Conservation (phyloP, 108 stramenopile genomes). For the Skeletonema potamos region DNA sequence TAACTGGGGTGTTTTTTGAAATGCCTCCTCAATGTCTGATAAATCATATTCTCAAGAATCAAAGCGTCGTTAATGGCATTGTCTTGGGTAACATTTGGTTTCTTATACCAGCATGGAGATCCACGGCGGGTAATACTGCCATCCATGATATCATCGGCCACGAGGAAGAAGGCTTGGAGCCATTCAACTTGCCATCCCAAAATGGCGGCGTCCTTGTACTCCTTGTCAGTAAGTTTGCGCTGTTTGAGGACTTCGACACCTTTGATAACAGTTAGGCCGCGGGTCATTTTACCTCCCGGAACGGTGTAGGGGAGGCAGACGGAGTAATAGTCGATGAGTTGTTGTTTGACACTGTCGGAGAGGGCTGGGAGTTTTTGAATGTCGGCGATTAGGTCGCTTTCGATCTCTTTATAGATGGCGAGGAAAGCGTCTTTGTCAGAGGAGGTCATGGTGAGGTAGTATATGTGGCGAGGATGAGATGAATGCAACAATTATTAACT, state of each 20-base stretch:
- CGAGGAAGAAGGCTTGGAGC: slow-evolving; percentile 97
- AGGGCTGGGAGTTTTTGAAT: slow-evolving; percentile 70
- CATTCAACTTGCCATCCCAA: slow-evolving; percentile 97
- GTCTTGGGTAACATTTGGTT: slow-evolving; percentile 65
- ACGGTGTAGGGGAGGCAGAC: slow-evolving; percentile 92
- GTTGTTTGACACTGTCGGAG: slow-evolving; percentile 42
- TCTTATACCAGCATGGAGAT: slow-evolving; percentile 96
- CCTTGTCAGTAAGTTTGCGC: slow-evolving; percentile 49
- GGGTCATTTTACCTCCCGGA: slow-evolving; percentile 94
- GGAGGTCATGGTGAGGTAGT: slow-evolving; percentile 16
- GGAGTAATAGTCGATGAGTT: slow-evolving; percentile 59
- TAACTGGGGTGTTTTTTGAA: slow-evolving; percentile 83
- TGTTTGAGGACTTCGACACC: slow-evolving; percentile 53
- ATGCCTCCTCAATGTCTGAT: slow-evolving; percentile 80
- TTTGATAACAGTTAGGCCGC: slow-evolving; percentile 85
- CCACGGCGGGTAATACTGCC: slow-evolving; percentile 95
- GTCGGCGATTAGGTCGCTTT: slow-evolving; percentile 55
- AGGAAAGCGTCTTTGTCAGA: slow-evolving; percentile 56
- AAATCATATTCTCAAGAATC: slow-evolving; percentile 92
- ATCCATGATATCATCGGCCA: slow-evolving; percentile 99
- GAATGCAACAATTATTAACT: background rate
- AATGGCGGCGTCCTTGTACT: slow-evolving; percentile 56
- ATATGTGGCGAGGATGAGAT: background rate
- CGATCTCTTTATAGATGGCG: slow-evolving; percentile 58
- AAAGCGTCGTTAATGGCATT: slow-evolving; percentile 97